Percentiles rank a stretch among this genome's conserved stretches.
phyloP scores from a whole-genome alignment of 1,139 yeast species.

The Schizosaccharomyces versatilis region DNA sequence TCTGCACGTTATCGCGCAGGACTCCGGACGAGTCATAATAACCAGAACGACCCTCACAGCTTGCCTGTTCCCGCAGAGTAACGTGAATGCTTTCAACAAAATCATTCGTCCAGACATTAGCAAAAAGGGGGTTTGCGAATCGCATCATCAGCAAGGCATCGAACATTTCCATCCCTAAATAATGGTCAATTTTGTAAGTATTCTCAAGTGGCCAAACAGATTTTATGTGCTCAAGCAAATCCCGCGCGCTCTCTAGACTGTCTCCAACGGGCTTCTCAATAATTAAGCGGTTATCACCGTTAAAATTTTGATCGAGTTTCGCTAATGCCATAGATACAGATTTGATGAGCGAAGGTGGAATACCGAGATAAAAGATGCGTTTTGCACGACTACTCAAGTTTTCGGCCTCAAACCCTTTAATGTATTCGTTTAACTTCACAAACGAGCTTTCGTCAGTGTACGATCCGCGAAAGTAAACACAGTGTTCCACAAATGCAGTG shows the following conservation, averaged over 20 bases:
- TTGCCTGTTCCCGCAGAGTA: slow-evolving; percentile 85
- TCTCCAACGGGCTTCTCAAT: slow-evolving; percentile 95
- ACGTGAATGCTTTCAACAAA: slow-evolving; percentile 64
- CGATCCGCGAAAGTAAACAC: slow-evolving; percentile 51
- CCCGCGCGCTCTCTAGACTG: slow-evolving; percentile 57
- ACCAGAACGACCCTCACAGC: slow-evolving; percentile 97
- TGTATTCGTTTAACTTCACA: slow-evolving; percentile 29
- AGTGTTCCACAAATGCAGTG: slow-evolving; percentile 39
- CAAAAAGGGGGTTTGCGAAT: slow-evolving; percentile 70
- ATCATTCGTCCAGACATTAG: slow-evolving; percentile 69
- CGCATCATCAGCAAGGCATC: slow-evolving; percentile 74
- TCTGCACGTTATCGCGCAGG: slow-evolving; percentile 94
- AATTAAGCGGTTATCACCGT: slow-evolving; percentile 59
- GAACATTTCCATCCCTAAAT: slow-evolving; percentile 93
- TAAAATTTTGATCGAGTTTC: slow-evolving; percentile 39
- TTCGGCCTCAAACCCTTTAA: slow-evolving; percentile 29
- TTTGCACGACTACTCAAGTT: slow-evolving; percentile 15
- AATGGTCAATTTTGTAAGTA: slow-evolving; percentile 85
- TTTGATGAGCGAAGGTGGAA: slow-evolving; percentile 83
- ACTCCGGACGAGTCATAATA: slow-evolving; percentile 88
- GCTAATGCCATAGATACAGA: slow-evolving; percentile 55
- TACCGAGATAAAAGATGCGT: slow-evolving; percentile 72
- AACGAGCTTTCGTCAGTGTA: slow-evolving; percentile 67
- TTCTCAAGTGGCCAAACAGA: slow-evolving; percentile 84
- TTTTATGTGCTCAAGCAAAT: slow-evolving; percentile 50